These are phyloP conservation scores for Torulaspora pretoriensis DNA, from an alignment of 1,139 yeast species.

Conservation along the genomic window DNA sequence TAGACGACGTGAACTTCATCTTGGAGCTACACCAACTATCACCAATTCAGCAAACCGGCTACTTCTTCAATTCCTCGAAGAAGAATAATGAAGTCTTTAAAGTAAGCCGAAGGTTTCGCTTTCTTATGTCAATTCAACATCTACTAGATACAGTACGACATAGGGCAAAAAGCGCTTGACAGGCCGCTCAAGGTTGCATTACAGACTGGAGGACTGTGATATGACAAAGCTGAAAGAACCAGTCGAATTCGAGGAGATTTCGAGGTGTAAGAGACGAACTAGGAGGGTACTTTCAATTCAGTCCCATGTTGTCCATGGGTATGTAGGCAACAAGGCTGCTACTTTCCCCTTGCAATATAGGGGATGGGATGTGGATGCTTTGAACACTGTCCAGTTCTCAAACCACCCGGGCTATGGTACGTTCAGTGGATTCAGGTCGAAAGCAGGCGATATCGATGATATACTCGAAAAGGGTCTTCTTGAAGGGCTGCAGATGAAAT, in stretches of 20 bases:
- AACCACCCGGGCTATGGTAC: constrained; percentile 80
- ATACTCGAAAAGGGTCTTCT: constrained; percentile 48
- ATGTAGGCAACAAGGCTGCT: constrained; percentile 77
- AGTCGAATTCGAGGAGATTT: neutral
- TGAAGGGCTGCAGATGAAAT: constrained; percentile 40
- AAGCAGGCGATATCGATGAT: constrained; percentile 41
- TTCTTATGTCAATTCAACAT: neutral
- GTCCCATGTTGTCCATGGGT: constrained; percentile 84
- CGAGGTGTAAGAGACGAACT: constrained; percentile 4
- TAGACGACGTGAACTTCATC: constrained; percentile 35
- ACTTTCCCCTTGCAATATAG: constrained; percentile 71
- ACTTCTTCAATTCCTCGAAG: neutral
- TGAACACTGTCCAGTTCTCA: constrained; percentile 76
- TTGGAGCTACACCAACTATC: neutral
- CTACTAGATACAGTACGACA: neutral
- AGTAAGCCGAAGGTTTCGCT: neutral
- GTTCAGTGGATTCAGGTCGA: constrained; percentile 44
- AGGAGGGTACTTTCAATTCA: constrained; percentile 52
- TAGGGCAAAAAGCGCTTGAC: neutral
- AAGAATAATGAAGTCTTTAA: neutral
- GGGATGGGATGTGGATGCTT: constrained; percentile 82
- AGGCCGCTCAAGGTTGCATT: neutral
- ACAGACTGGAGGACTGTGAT: neutral
- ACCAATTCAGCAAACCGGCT: neutral
- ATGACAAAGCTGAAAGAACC: constrained; percentile 7